These are phyloP conservation scores for Akebia trifoliata DNA, from an alignment of 164 flowering plant genomes.

Conservation along the genomic window DNA sequence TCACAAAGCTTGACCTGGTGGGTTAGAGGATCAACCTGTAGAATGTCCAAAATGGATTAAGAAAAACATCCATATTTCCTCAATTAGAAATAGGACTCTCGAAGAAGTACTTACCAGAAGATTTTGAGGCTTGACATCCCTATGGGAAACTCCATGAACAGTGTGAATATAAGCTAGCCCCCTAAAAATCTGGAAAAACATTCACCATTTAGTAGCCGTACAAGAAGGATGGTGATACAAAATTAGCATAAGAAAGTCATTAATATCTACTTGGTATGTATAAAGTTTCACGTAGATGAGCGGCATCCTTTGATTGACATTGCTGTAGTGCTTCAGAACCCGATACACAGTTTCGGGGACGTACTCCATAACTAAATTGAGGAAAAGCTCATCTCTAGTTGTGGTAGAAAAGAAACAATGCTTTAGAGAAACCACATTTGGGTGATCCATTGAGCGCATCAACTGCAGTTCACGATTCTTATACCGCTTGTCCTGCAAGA, in stretches of 20 bases:
- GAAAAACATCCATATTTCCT: neutral
- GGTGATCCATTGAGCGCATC: constrained; percentile 93
- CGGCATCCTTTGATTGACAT: constrained; percentile 85
- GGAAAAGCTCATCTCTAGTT: constrained; percentile 77
- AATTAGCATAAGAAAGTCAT: neutral
- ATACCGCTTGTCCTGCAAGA: constrained; percentile 86
- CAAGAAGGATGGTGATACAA: neutral
- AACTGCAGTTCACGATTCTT: constrained; percentile 91
- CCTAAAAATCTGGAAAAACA: constrained; percentile 63
- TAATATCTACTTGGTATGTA: constrained; percentile 54
- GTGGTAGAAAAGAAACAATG: constrained; percentile 97
- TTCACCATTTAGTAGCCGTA: neutral
- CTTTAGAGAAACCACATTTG: constrained; percentile 80
- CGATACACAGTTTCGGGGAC: constrained; percentile 84
- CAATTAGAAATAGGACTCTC: neutral
- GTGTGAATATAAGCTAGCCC: constrained; percentile 80
- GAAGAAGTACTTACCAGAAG: constrained; percentile 51
- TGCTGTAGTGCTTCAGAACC: constrained; percentile 74
- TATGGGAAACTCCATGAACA: constrained; percentile 58
- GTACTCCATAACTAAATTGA: constrained; percentile 93
- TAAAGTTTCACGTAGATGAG: constrained; percentile 87
- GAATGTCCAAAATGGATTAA: constrained; percentile 5
- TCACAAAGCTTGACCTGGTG: constrained; percentile 95
- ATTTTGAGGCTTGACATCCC: constrained; percentile 92
- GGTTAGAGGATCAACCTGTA: constrained; percentile 84